Evolutionary conservation across 352 stramenopile species (phyloP).

Genomic region (Phytopythium montanum): DNA sequence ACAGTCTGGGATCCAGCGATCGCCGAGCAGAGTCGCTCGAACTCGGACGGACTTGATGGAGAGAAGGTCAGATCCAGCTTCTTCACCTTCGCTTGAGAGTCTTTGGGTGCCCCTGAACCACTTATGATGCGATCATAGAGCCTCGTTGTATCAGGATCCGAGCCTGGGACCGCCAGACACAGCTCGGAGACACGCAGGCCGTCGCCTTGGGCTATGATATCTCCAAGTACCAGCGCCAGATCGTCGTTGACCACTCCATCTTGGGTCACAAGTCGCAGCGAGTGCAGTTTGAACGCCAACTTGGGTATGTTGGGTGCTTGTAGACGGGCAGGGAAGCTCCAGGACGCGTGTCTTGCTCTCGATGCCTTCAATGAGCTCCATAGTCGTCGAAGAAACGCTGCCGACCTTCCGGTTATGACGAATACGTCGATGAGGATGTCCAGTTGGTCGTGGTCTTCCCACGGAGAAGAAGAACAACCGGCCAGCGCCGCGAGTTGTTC

Average conservation of each 20-base stretch:
- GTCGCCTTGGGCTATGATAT: background rate
- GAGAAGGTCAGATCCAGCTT: background rate
- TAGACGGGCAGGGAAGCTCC: background rate
- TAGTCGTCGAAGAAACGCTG: background rate
- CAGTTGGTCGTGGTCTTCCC: background rate
- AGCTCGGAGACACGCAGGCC: background rate
- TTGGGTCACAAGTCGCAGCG: background rate
- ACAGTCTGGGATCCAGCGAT: background rate
- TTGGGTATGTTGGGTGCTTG: background rate
- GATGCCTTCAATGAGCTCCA: background rate
- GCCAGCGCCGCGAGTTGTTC: background rate
- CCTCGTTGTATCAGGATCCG: background rate
- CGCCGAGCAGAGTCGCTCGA: background rate
- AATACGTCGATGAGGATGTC: background rate
- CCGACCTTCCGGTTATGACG: background rate
- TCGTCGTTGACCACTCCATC: background rate
- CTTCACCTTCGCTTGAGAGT: background rate
- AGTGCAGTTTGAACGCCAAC: background rate
- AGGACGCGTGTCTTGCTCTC: background rate
- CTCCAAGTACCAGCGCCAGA: background rate
- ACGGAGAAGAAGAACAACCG: background rate
- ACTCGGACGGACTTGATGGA: background rate
- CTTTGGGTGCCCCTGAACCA: background rate
- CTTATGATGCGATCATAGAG: background rate
- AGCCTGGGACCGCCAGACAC: background rate